phyloP scores from a whole-genome alignment of 225 moss, liverwort and hornwort genomes.

The Lunularia cruciata region DNA sequence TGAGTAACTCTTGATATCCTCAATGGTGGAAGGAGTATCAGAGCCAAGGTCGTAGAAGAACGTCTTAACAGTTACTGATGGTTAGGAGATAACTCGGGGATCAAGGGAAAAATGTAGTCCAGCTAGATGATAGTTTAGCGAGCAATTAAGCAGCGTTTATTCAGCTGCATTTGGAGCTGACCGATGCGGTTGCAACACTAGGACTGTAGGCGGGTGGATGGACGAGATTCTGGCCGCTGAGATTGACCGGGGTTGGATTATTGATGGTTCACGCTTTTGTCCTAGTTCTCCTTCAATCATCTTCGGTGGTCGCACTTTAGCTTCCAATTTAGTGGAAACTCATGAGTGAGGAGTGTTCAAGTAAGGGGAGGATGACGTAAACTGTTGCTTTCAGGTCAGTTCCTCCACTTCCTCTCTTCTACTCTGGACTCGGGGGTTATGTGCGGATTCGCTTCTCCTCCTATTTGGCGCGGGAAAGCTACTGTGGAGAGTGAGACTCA shows the following conservation, averaged over 20 bases:
- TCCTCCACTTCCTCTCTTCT: neutral
- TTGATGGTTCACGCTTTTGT: neutral
- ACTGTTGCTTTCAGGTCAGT: neutral
- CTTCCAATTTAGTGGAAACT: too few relatives aligned
- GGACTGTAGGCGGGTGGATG: slow-evolving; percentile 6
- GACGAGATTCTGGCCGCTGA: slow-evolving; percentile 11
- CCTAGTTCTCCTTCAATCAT: neutral
- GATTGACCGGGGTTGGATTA: slow-evolving; percentile 13
- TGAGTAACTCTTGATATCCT: neutral
- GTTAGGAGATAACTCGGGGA: neutral
- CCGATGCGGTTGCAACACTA: neutral
- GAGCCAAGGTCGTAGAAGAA: neutral
- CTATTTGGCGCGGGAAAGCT: neutral
- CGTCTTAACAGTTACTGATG: neutral
- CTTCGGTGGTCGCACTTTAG: neutral
- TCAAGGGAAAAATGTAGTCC: neutral
- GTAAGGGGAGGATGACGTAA: neutral
- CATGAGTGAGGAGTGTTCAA: neutral
- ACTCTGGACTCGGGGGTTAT: neutral
- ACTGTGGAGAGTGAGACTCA: neutral
- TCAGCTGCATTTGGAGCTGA: slow-evolving; percentile 6
- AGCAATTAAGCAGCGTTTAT: too few relatives aligned
- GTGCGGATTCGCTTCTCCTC: neutral
- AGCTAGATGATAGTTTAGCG: too few relatives aligned
- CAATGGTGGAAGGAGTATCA: neutral